Evolutionary conservation across 108 stramenopile species (phyloP).

Genomic region (Thalassiosira profunda): DNA sequence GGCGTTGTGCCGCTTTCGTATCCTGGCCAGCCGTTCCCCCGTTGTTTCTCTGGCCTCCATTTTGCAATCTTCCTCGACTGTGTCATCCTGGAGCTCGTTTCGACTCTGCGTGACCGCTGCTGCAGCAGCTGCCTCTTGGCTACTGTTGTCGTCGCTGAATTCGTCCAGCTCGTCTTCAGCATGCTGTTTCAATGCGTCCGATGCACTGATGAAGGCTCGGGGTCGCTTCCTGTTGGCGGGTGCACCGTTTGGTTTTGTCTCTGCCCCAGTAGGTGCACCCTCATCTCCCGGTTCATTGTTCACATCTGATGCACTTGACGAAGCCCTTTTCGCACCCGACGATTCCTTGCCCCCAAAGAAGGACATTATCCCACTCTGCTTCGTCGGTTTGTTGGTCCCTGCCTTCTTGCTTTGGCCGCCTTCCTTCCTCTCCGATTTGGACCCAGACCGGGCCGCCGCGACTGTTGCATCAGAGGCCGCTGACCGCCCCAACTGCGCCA

Average conservation of each 20-base stretch:
- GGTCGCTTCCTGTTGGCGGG: not conserved
- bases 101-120: not conserved
- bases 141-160: not conserved
- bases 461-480: not conserved
- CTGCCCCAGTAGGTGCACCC: not conserved
- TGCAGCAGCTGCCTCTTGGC: not conserved
- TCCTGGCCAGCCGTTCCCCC: not conserved
- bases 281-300: not conserved
- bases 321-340: not conserved
- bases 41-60: not conserved
- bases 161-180: too few relatives aligned
- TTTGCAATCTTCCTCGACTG: not conserved
- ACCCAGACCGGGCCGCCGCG: not conserved
- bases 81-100: not conserved
- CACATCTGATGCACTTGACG: not conserved
- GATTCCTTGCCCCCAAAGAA: not conserved
- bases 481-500: not conserved
- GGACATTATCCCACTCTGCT: not conserved
- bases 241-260: not conserved
- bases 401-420: not conserved
- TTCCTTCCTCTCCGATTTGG: not conserved
- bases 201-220: not conserved
- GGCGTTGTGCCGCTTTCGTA: not conserved
- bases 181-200: too few relatives aligned
- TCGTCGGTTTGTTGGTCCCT: conserved; percentile 3